Evolutionary conservation across 805 yeast species (phyloP), one percentile per base, ranked within the genome.

Genomic region (Barnettozyma populi): DNA sequence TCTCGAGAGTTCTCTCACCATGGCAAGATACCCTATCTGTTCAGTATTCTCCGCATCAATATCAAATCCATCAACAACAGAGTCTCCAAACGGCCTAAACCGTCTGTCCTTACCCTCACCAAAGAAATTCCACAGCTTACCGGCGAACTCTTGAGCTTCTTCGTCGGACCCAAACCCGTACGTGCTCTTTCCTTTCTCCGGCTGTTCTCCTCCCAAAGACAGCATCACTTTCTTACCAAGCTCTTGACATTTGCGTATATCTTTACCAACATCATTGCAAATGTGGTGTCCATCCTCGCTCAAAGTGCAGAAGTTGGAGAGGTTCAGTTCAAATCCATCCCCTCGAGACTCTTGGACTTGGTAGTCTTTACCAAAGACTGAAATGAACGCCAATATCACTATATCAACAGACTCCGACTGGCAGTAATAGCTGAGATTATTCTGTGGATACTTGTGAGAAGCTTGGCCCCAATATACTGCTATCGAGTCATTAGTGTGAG

Each of bases 31-130:
- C n/a, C 96, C 96, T 1, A 71, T 69, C 44, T 75, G 72, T 48
- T 72, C 65, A 51, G 72, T 72, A 61, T 79, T 76, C 66, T 92
- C 98, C 57, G 87, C 80, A 66, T 92, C 98, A 53, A 90, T 82
- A 66, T 92, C 98, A 63, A 90, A 90, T 16, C 98, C 98, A 66
- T 92, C 97, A 41, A 92, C 73, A 21, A 83, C 65, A 1, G 95
- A 73, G 56, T 73, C 77, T 41, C 86, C 95, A 63, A 89, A 88
- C 49, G 84, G 76, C 57, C 78, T 78, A 55, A 83, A 69, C 25
- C 16, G 16, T 20, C 9, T 24, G 2, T 47, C 37, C 1, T 19
- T 14, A 24, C 86, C 88, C 44, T 71, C 78, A 45, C 82, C 84
- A 60, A 86, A 79, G 44, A 76, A 76, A 49, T 79, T 68, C 78